A percentile compares a stretch with the other conserved stretches of the same genome.
These are phyloP conservation scores for Ogataea pilisensis DNA, from an alignment of 805 yeast species.

Conservation along the genomic window DNA sequence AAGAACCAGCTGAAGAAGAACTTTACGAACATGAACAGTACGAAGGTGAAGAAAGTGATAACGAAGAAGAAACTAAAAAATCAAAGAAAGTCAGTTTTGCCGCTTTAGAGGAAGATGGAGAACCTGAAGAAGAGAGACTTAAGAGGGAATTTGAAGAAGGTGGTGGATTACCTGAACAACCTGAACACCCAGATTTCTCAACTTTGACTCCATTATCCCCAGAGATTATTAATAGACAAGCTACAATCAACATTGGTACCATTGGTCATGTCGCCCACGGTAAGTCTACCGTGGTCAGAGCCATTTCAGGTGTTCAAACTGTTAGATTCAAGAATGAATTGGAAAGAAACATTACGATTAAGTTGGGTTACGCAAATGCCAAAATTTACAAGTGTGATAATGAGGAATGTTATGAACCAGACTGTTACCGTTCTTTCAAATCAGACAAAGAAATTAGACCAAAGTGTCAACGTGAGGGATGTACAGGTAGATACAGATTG, in stretches of 20 bases:
- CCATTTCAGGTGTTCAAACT: conserved; percentile 98
- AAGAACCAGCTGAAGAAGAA: conserved; percentile 35
- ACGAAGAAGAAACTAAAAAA: conserved; percentile 34
- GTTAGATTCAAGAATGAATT: conserved; percentile 98
- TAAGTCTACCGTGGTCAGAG: conserved; percentile 96
- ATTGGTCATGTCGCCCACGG: conserved; percentile 99
- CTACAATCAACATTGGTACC: conserved; percentile 98
- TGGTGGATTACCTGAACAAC: conserved; percentile 98
- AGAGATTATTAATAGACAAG: conserved; percentile 97
- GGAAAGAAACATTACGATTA: conserved; percentile 98
- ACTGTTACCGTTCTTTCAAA: conserved; percentile 89
- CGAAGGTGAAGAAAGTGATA: conserved; percentile 36
- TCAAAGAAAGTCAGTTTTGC: conserved; percentile 85
- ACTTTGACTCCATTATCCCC: conserved; percentile 83
- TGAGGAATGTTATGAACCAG: conserved; percentile 86
- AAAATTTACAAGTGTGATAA: conserved; percentile 92
- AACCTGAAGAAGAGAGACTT: conserved; percentile 68
- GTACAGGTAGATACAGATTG: conserved; percentile 82
- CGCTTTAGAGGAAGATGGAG: conserved; percentile 59
- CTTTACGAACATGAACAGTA: conserved; percentile 29
- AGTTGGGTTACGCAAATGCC: conserved; percentile 98
- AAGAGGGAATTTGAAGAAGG: conserved; percentile 92
- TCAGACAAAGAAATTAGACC: conserved; percentile 95
- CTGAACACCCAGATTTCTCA: conserved; percentile 80
- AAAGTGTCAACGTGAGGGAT: conserved; percentile 82